Percentiles rank a stretch among this genome's conserved stretches.
Conservation (phyloP, 495 filamentous ascomycete species). For the Tuber brumale region DNA sequence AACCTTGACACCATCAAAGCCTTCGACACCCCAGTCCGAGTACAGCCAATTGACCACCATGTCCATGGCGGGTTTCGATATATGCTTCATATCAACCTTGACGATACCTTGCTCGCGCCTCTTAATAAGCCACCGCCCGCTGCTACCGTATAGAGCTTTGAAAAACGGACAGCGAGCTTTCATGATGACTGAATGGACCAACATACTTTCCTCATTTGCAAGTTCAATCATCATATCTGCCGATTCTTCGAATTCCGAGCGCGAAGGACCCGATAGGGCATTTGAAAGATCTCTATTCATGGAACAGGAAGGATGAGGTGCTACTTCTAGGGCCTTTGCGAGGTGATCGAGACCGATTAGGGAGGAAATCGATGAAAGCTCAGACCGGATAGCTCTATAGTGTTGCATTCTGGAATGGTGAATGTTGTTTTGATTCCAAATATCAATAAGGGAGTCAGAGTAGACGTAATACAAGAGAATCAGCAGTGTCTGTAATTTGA, state of each 20-base stretch:
- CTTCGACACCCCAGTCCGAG: conserved; percentile 67
- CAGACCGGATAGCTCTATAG: conserved; percentile 32
- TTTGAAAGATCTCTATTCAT: conserved; percentile 49
- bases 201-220: conserved; percentile 57
- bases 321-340: conserved; percentile 24
- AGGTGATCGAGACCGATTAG: conserved; percentile 21
- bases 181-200: conserved; percentile 68
- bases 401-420: conserved; percentile 10
- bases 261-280: conserved; percentile 55
- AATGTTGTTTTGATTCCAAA: conserved; percentile 59
- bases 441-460: conserved; percentile 69
- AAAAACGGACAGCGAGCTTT: conserved; percentile 90
- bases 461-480: conserved; percentile 77
- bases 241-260: conserved; percentile 57
- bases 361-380: conserved; percentile 24
- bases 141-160: conserved; percentile 76
- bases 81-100: conserved; percentile 75
- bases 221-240: conserved; percentile 73
- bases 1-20: conserved; percentile 71
- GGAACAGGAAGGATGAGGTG: conserved; percentile 54
- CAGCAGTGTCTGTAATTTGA: conserved; percentile 69
- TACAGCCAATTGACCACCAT: conserved; percentile 80
- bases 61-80: conserved; percentile 62
- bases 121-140: conserved; percentile 72
- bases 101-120: conserved; percentile 57